Base-by-base conservation (phyloP, 208 protist genomes). In the Leishmania turanica region DNA sequence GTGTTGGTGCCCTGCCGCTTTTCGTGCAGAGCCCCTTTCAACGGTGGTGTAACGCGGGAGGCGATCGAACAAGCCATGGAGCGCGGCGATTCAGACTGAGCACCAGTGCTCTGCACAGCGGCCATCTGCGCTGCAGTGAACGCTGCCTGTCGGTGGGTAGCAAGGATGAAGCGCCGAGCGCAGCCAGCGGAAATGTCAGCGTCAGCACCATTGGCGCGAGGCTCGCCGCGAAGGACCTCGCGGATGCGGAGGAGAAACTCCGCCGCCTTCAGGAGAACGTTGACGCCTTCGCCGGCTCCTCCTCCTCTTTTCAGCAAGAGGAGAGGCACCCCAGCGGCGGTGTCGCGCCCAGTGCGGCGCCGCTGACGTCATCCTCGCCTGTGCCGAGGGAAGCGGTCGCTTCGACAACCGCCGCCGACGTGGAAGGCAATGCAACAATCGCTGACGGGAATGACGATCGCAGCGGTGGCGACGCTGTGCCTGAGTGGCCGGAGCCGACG, bases 401-500 rank as follows among this genome's bases (percentile, higher is more conserved):
- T n/a, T 53, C 68, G 45, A 73, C 65, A n/a, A 27, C 45, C 40
- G 13, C 45, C 45, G 31, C 47, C 21, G 49, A 42, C 31, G 47
- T 62, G 47, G 21, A 31, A 60, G 51, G 71, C 34, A 37, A 75
- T 5, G 45, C 71, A 24, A 27, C 37, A 6, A 56, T 19, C 47
- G 34, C 9, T 42, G 69, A 66, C 42, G 70, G n/a, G 40, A 34
- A 8, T 19, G 75, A 34, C 37, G 72, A 68, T 13, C 47, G 49
- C 45, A 75, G 76, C 27, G 75, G 70, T 40, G 66, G 1, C 34
- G 78, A 75, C 7, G 65, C 34, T 6, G 73, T 42, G 17, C 64
- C 70, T 3, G 84, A 89, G 51, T 94, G 90, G 87, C 80, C 84
- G 42, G 90, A 96, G 86, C 92, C 92, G 49, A 90, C 92, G 34